Evolutionary conservation across 2,329 filamentous ascomycete genomes (phyloP).

Genomic region (Pseudopyricularia javanii): DNA sequence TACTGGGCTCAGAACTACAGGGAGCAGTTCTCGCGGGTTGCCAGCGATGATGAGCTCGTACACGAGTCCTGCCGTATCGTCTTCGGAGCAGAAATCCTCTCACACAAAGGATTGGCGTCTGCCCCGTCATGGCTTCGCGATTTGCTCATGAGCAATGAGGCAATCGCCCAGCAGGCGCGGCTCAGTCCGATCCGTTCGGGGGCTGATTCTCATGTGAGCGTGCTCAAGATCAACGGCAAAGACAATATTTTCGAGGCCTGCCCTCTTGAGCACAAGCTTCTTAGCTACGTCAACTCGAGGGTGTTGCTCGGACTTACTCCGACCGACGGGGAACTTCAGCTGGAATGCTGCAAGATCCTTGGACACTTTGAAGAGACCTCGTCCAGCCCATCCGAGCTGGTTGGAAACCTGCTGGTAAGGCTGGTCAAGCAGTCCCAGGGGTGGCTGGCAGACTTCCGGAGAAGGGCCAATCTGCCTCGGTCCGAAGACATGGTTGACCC

Average conservation of each 20-base stretch:
- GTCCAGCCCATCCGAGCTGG: constrained; percentile 31
- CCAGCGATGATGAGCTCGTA: constrained; percentile 40
- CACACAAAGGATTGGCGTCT: constrained; percentile 22
- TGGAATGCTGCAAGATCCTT: constrained; percentile 45
- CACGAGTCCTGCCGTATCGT: constrained; percentile 48
- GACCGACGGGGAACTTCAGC: constrained; percentile 47
- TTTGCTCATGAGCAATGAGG: constrained; percentile 37
- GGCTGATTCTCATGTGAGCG: constrained; percentile 5
- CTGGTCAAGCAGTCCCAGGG: constrained; percentile 32
- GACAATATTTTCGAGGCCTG: constrained; percentile 43
- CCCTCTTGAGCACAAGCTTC: constrained; percentile 40
- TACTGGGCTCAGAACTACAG: constrained; percentile 34
- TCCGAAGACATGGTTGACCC: constrained; percentile 40
- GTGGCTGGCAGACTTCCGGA: constrained; percentile 46
- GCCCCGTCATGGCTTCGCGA: constrained; percentile 44
- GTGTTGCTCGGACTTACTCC: constrained; percentile 43
- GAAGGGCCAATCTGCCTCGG: constrained; percentile 43
- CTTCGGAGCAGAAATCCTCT: constrained; percentile 37
- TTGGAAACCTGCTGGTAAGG: constrained; percentile 44
- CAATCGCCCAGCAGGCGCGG: constrained; percentile 28
- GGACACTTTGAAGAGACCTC: constrained; percentile 42
- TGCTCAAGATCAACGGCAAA: constrained; percentile 44
- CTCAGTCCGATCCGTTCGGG: constrained; percentile 27
- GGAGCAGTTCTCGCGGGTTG: constrained; percentile 24
- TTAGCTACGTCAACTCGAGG: constrained; percentile 38